These are phyloP conservation scores for Colletotrichum truncatum DNA, from an alignment of 2,329 filamentous ascomycete species.

Conservation along the genomic window DNA sequence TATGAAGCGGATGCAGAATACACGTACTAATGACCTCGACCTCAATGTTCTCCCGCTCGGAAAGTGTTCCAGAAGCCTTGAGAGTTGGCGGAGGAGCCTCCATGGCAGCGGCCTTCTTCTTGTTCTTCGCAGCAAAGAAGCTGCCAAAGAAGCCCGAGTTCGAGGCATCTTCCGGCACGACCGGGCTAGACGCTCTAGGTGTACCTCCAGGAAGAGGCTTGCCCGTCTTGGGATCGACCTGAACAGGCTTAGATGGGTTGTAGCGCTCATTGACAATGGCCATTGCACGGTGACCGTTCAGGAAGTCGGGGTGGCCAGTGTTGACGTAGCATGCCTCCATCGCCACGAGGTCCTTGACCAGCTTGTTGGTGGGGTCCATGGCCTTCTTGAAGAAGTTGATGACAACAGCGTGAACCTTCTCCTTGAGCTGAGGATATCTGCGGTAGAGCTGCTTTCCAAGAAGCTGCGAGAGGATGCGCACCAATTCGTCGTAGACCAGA, in stretches of 20 bases:
- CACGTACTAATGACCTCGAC: constrained; percentile 98
- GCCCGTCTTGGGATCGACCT: constrained; percentile 98
- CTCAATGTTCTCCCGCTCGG: constrained; percentile 93
- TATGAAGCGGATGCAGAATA: constrained; percentile 35
- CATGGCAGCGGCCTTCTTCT: constrained; percentile 99
- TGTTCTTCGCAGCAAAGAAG: constrained; percentile 99
- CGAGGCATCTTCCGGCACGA: constrained; percentile 62
- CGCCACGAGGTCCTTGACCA: constrained; percentile 88
- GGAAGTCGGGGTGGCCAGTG: constrained; percentile 96
- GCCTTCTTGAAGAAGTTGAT: constrained; percentile 97
- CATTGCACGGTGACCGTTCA: constrained; percentile 98
- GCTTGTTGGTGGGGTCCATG: constrained; percentile 98
- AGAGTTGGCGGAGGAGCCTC: constrained; percentile 91
- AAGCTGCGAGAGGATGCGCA: constrained; percentile 91
- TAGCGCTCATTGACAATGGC: constrained; percentile 96
- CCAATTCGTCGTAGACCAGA: constrained; percentile 95
- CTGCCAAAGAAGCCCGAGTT: constrained; percentile 94
- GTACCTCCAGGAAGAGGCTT: constrained; percentile 81
- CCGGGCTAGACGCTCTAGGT: constrained; percentile 81
- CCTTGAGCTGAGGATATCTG: constrained; percentile 92
- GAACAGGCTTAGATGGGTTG: constrained; percentile 82
- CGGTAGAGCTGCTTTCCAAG: constrained; percentile 90
- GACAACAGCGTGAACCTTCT: constrained; percentile 94
- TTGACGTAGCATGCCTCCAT: constrained; percentile 99
- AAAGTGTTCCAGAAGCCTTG: constrained; percentile 93